Evolutionary conservation across 129 eudicot species (phyloP).

Genomic region (Chrysanthemum makinoi): DNA sequence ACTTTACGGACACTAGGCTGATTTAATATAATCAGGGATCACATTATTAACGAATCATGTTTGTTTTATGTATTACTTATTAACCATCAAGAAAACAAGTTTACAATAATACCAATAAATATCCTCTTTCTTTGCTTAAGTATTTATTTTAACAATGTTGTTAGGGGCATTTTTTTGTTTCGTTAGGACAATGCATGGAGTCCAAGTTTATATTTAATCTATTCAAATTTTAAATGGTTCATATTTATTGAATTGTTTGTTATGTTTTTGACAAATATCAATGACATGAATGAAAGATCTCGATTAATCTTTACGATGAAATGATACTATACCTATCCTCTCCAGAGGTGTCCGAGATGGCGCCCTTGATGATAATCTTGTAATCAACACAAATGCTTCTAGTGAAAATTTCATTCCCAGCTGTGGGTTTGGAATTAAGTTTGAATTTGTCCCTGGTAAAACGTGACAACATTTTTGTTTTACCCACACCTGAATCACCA

Average conservation of each 20-base stretch:
- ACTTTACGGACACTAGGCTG: too few relatives aligned
- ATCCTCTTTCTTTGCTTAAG: too few relatives aligned
- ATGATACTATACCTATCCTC: slow-evolving; percentile 31
- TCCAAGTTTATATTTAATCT: too few relatives aligned
- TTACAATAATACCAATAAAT: neutral
- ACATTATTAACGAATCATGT: too few relatives aligned
- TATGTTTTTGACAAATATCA: neutral
- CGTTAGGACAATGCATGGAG: neutral
- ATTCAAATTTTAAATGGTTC: neutral
- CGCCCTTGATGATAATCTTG: slow-evolving; percentile 27
- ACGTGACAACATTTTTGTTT: slow-evolving; percentile 32
- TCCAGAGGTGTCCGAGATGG: slow-evolving; percentile 37
- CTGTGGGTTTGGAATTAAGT: slow-evolving; percentile 34
- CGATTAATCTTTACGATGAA: neutral
- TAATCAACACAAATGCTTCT: slow-evolving; percentile 34
- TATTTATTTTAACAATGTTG: too few relatives aligned
- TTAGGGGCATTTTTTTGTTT: neutral
- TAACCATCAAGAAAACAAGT: too few relatives aligned
- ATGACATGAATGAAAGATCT: neutral
- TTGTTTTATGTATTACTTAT: too few relatives aligned
- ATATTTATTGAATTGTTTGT: too few relatives aligned
- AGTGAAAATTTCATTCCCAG: slow-evolving; percentile 30
- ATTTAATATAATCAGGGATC: too few relatives aligned
- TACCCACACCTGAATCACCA: slow-evolving; percentile 38
- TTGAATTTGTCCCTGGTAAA: slow-evolving; percentile 35